Base-by-base conservation (phyloP, 2,329 filamentous ascomycete species). In the Exophiala xenobiotica region DNA sequence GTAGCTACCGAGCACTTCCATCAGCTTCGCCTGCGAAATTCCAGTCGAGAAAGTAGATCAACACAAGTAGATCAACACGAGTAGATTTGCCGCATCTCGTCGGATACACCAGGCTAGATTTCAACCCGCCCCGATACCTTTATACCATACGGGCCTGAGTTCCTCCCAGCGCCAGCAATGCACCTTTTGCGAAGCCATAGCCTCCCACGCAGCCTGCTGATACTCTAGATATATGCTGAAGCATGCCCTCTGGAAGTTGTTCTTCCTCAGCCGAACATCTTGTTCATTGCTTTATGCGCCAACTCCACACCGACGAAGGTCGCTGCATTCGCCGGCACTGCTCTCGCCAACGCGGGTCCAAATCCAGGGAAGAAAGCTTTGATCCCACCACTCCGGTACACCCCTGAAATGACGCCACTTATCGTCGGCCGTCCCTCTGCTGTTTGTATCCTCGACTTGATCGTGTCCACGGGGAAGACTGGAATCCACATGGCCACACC, bases 401-500 rank as follows among this genome's bases (percentile, higher is more conserved):
- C 77, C 48, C 90, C 83, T 59, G 81, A 79, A 45, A 99, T 81
- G 24, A 93, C 89, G 6, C 87, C 85, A 12, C 84, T 80, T 45
- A 99, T 82, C 0, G 87, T 89, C 43, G 90, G 85, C 61, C 86
- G 86, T 42, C 90, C 90, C 65, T 93, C 88, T 35, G 90, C 90
- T 37, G 89, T 95, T 78, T 99, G 93, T 68, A 99, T 74, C 29
- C 91, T 79, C 58, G 86, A 91, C 82, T 99, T 99, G 74, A 99
- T 85, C 0, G 93, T 99, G 67, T 99, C 93, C 59, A 99, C 81
- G 18, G 93, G 93, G 81, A 99, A 99, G 35, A 99, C 91, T 47
- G 93, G 91, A 61, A 96, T 93, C 93, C 93, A 99, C 93, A 99
- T 99, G 57, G 93, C 93, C 20, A 99, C 82, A 66, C 93, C 93